Base-by-base conservation (phyloP, 2,329 filamentous ascomycete genomes). In the Colletotrichum destructivum region DNA sequence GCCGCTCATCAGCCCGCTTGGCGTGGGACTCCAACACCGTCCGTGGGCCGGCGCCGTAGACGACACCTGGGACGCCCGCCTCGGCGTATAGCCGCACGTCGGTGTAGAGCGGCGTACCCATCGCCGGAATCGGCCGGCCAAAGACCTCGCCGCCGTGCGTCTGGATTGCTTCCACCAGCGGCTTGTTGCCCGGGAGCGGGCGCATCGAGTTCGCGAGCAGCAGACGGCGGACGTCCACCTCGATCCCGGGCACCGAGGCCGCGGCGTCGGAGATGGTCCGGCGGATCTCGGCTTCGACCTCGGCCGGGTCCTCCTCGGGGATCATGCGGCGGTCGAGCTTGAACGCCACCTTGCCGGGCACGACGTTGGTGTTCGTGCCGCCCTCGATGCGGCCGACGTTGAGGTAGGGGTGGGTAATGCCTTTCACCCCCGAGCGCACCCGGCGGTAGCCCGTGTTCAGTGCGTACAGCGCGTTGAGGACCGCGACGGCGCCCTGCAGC, bases 351-450 rank as follows among this genome's bases (percentile, higher is more conserved):
- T 63, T 64, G 18, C 69, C 69, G 3, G 69, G 69, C 13, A 72
- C 59, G 47, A 72, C 65, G 16, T 72, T 72, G 23, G 69, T 72
- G 60, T 72, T 68, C 9, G 69, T 72, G 9, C 64, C 69, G 46
- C 69, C 69, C 38, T 72, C 64, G 69, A 72, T 72, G 40, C 69
- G 64, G 26, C 69, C 64, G 47, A 72, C 60, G 60, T 72, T 69
- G 12, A 72, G 69, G 55, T 72, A 72, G 2, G 69, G 69, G n/a
- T 72, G 69, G 18, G 60, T 65, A 42, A 69, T 72, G 47, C 65
- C 60, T 16, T 57, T 35, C 21, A 71, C 69, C 21, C 52, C 23
- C 4, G 69, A 71, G 40, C 63, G 44, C 18, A 71, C 57, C 52
- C 40, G 18, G 5, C 59, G 69, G 38, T 67, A 71, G 21, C 51